These are phyloP conservation scores for Cinnamomum chago DNA, from an alignment of 164 flowering plant species.

Conservation along the genomic window DNA sequence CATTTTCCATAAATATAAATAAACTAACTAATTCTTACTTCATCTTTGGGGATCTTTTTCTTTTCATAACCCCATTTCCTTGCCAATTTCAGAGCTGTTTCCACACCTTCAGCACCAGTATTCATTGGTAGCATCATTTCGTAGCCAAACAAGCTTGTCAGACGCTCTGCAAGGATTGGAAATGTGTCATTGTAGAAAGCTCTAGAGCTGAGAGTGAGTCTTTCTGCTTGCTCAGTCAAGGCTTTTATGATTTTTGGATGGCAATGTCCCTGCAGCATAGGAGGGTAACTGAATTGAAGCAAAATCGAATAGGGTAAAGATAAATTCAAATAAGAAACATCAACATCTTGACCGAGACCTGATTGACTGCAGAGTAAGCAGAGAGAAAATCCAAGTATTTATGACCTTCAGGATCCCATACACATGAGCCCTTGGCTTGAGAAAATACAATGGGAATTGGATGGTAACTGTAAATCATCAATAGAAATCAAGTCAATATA, in stretches of 20 bases:
- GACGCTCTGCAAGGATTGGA: conserved; percentile 69
- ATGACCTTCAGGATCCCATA: conserved; percentile 98
- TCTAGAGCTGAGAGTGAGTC: conserved; percentile 86
- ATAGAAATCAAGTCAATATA: conserved; percentile 1
- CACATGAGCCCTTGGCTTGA: conserved; percentile 78
- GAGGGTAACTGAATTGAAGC: neutral
- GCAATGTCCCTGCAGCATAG: conserved; percentile 77
- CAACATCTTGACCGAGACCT: conserved; percentile 37
- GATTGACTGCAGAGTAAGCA: conserved; percentile 97
- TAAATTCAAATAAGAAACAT: neutral
- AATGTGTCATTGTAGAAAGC: conserved; percentile 92
- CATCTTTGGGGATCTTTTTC: conserved; percentile 77
- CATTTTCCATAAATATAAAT: neutral
- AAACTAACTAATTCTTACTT: conserved; percentile 39
- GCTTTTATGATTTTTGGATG: conserved; percentile 91
- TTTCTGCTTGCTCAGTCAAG: conserved; percentile 70
- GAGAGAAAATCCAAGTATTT: conserved; percentile 87
- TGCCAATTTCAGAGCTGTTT: conserved; percentile 88
- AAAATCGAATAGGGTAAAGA: neutral
- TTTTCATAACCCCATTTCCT: conserved; percentile 94
- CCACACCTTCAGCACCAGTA: conserved; percentile 99
- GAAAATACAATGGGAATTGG: conserved; percentile 93
- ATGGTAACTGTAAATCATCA: conserved; percentile 65
- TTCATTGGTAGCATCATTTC: conserved; percentile 99
- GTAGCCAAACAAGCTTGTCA: conserved; percentile 76